phyloP scores from a whole-genome alignment of 345 rosid species.

The Acer campestre region DNA sequence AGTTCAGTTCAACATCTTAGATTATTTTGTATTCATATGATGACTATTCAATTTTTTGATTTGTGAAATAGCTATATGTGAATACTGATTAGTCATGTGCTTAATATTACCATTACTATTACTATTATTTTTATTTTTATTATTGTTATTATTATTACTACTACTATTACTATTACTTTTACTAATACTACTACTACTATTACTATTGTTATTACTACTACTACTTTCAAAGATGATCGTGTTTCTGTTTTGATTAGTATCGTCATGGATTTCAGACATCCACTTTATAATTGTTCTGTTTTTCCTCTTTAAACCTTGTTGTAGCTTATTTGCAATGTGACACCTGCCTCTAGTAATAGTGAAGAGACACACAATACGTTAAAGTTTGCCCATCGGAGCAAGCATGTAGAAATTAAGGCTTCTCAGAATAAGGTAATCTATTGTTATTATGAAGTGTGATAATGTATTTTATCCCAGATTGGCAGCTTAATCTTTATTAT shows the following conservation, averaged over 20 bases:
- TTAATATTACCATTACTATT: not conserved
- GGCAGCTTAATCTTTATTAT: slow-evolving; percentile 15
- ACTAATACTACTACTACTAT: too few relatives aligned
- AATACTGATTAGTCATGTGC: not conserved
- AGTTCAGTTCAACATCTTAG: slow-evolving; percentile 23
- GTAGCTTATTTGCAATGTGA: slow-evolving; percentile 74
- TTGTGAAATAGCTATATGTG: not conserved
- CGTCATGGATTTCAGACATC: not conserved
- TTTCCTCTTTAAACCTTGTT: slow-evolving; percentile 24
- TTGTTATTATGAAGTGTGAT: not conserved
- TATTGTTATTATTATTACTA: too few relatives aligned
- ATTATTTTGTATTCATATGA: slow-evolving; percentile 14
- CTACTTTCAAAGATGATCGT: not conserved
- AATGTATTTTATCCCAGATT: not conserved
- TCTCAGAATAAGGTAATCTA: slow-evolving; percentile 62
- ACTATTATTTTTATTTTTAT: too few relatives aligned
- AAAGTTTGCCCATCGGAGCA: slow-evolving; percentile 76
- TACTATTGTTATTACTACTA: not conserved
- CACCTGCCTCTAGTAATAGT: slow-evolving; percentile 68
- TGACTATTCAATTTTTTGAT: not conserved
- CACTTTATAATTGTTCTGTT: slow-evolving; percentile 16
- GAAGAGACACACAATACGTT: slow-evolving; percentile 79
- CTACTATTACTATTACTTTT: too few relatives aligned
- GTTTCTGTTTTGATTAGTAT: not conserved
- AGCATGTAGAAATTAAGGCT: slow-evolving; percentile 65